phyloP scores from a whole-genome alignment of 305 asterid species.

The Coffea humblotiana region DNA sequence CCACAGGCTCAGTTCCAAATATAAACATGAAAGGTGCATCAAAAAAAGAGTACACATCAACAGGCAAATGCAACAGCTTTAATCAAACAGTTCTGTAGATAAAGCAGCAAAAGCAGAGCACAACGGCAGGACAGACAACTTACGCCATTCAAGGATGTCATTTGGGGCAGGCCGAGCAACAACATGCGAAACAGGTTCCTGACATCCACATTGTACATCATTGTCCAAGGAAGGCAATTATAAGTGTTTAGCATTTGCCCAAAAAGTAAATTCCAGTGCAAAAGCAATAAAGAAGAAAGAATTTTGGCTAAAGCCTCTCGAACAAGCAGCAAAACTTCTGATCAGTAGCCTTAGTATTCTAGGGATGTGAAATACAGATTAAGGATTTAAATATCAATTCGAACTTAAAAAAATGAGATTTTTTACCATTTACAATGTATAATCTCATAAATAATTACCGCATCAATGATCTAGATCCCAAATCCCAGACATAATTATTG shows the following conservation, averaged over 20 bases:
- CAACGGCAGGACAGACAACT: conserved; percentile 36
- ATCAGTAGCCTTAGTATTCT: neutral
- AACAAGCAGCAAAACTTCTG: neutral
- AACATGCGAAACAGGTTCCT: conserved; percentile 98
- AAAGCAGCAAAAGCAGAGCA: conserved; percentile 14
- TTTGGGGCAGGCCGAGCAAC: conserved; percentile 92
- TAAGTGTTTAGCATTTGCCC: neutral
- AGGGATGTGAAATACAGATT: neutral
- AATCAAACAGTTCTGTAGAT: neutral
- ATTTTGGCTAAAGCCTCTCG: neutral
- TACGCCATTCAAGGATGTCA: conserved; percentile 99
- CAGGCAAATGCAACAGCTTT: neutral
- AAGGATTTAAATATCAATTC: neutral
- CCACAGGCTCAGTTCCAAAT: neutral
- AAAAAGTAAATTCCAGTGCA: neutral
- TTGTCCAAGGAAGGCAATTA: neutral
- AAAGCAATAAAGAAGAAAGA: neutral
- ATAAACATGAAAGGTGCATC: neutral
- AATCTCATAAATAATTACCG: neutral
- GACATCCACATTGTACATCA: conserved; percentile 18
- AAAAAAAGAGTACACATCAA: neutral
- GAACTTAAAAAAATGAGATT: neutral
- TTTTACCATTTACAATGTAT: neutral
- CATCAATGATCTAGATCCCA: neutral
- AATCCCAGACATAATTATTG: neutral